phyloP scores from a whole-genome alignment of 768 basidiomycete species.

The Tubosaeta brunneosetosa region DNA sequence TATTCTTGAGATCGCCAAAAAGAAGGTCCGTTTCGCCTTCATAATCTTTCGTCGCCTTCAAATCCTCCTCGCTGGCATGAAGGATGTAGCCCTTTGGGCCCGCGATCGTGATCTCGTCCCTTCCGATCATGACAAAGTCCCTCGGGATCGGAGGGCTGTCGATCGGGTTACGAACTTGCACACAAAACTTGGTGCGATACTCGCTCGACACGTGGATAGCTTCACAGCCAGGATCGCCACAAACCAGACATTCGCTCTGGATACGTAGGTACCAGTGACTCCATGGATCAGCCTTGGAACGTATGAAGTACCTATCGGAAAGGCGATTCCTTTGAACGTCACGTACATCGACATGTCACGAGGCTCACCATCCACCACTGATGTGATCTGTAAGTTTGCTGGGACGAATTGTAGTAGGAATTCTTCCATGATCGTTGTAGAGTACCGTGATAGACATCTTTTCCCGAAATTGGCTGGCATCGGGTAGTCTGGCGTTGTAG shows the following conservation, averaged over 20 bases:
- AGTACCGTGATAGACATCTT: not conserved
- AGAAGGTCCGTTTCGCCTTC: not conserved
- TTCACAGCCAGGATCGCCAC: not conserved
- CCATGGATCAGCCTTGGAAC: not conserved
- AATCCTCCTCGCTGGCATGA: not conserved
- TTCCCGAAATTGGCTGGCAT: not conserved
- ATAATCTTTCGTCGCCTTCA: not conserved
- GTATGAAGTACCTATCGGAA: not conserved
- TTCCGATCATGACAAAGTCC: not conserved
- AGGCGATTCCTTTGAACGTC: not conserved
- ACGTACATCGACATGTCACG: not conserved
- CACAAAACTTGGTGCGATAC: not conserved
- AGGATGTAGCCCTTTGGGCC: not conserved
- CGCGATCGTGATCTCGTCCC: not conserved
- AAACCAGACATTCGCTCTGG: not conserved
- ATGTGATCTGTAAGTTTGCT: not conserved
- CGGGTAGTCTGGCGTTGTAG: not conserved
- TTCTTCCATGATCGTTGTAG: not conserved
- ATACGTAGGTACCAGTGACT: not conserved
- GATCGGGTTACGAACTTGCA: not conserved
- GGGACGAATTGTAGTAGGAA: not conserved
- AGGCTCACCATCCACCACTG: not conserved
- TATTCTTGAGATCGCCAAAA: not conserved
- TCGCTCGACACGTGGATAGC: not conserved
- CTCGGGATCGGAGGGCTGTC: not conserved